Evolutionary conservation across 805 yeast species (phyloP), one percentile per base, ranked within the genome.

Genomic region (Lipomyces yamanashiensis): DNA sequence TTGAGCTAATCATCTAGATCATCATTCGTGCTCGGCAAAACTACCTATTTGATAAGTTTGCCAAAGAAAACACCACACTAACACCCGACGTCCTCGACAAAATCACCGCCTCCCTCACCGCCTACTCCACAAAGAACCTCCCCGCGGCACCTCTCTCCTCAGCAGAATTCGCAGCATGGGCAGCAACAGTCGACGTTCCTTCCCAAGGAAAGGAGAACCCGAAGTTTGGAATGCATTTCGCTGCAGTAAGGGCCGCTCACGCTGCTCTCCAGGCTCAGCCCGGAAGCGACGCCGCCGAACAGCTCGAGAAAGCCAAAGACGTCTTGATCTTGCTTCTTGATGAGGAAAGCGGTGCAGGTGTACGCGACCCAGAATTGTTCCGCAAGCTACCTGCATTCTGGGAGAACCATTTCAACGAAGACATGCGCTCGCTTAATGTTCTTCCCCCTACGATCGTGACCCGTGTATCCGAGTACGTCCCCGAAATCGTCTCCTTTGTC

Each of bases 21-120:
- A 95, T 95, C 71, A 78, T 95, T 49, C 88, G 97, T 64, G 98
- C 97, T 3, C 87, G 99, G 75, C 98, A 95, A 74, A 87, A 85
- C 71, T 87, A 87, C 75, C 78, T 95, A 40, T 92, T 89, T 72
- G 88, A 87, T 45, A 77, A 86, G 49, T 89, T 84, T 71, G 74
- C 80, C 13, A 69, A 72, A 23, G 71, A 73, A 36, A 71, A 77
- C 51, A 69, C 74, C 52, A 17, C 71, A 67, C 10, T 74, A 62
- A 69, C 78, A 6, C 67, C 67, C 0, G 80, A 76, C 5, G 76
- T 87, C 37, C 48, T 80, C 1, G 71, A 66, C 0, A 78, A 78
- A 51, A 79, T 83, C 1, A 67, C 78, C 10, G 68, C 69, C 2
- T 85, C 84, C n/a, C 80, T 87, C 70, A 70, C 74, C 0, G 69